Evolutionary conservation across 2,329 filamentous ascomycete species (phyloP).

Genomic region (Rugonectria rugulosa): DNA sequence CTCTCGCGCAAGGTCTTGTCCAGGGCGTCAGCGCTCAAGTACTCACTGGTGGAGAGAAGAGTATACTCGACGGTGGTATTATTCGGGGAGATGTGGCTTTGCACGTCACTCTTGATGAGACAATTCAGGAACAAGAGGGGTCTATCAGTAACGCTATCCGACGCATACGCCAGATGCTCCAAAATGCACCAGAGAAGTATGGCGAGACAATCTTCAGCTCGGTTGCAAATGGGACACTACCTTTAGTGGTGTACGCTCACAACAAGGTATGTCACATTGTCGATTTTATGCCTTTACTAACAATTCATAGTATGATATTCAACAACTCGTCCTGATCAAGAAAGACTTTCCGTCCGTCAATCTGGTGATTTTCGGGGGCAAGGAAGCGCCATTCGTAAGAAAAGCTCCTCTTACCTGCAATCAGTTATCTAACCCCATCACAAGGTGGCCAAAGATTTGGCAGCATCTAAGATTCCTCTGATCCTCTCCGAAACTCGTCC

Average conservation of each 20-base stretch:
- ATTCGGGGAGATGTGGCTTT: background rate
- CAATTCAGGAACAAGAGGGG: too few species aligned
- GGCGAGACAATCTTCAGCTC: too few species aligned
- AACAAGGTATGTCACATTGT: too few species aligned
- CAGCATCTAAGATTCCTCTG: constrained; percentile 51
- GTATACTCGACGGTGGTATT: background rate
- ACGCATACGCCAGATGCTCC: too few species aligned
- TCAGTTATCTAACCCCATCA: too few species aligned
- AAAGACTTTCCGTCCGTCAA: background rate
- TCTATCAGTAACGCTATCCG: too few species aligned
- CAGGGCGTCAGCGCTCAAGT: constrained; percentile 56
- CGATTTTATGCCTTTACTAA: too few species aligned
- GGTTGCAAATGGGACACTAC: too few species aligned
- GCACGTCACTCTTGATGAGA: background rate
- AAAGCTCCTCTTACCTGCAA: too few species aligned
- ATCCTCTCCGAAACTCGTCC: constrained; percentile 50
- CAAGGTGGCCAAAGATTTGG: constrained; percentile 2
- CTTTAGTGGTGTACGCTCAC: too few species aligned
- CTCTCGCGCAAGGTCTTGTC: background rate
- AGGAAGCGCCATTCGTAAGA: constrained; percentile 5
- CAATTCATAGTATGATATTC: background rate
- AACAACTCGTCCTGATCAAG: constrained; percentile 1
- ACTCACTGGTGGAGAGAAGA: constrained; percentile 24
- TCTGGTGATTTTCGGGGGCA: constrained; percentile 3
- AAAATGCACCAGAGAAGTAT: too few species aligned